Percentiles rank a stretch among this genome's conserved stretches.
Evolutionary conservation across 2,329 filamentous ascomycete species (phyloP).

Genomic region (Diaporthe helianthi): DNA sequence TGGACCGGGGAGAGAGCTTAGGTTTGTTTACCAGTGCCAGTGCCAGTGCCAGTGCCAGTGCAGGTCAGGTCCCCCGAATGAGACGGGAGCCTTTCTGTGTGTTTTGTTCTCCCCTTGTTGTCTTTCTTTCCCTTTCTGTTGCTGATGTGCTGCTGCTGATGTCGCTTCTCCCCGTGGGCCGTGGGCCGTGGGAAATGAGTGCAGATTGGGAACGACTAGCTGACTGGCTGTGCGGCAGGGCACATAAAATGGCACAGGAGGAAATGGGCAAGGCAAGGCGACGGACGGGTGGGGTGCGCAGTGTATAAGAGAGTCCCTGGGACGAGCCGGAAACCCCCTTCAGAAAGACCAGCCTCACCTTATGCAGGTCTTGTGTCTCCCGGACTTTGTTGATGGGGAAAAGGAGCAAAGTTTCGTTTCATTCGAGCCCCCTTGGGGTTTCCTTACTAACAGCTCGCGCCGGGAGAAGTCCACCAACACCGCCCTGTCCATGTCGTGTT

Average conservation of each 20-base stretch:
- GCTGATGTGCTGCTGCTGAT: constrained; percentile 23
- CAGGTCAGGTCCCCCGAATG: background rate
- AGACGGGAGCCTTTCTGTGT: too few species aligned
- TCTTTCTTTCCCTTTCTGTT: background rate
- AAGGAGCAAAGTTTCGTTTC: constrained; percentile 23
- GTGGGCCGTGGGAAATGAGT: background rate
- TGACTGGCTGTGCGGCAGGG: constrained; percentile 2
- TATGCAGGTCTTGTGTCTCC: constrained; percentile 29
- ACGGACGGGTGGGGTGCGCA: background rate
- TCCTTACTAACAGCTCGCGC: constrained; percentile 14
- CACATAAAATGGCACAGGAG: constrained; percentile 8
- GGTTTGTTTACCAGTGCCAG: constrained; percentile 10
- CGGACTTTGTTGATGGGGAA: background rate
- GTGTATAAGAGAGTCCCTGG: constrained; percentile 21
- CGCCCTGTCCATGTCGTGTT: constrained; percentile 21
- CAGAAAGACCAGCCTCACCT: constrained; percentile 18
- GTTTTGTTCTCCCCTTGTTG: background rate
- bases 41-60: too few species aligned
- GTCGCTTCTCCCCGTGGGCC: background rate
- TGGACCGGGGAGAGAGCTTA: background rate
- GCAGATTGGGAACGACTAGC: background rate
- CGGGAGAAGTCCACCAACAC: constrained; percentile 4
- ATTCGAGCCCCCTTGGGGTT: constrained; percentile 11
- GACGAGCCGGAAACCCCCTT: constrained; percentile 1
- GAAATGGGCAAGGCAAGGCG: background rate